phyloP scores from a whole-genome alignment of 805 yeast genomes.

The Starmerella gropengiesseri region DNA sequence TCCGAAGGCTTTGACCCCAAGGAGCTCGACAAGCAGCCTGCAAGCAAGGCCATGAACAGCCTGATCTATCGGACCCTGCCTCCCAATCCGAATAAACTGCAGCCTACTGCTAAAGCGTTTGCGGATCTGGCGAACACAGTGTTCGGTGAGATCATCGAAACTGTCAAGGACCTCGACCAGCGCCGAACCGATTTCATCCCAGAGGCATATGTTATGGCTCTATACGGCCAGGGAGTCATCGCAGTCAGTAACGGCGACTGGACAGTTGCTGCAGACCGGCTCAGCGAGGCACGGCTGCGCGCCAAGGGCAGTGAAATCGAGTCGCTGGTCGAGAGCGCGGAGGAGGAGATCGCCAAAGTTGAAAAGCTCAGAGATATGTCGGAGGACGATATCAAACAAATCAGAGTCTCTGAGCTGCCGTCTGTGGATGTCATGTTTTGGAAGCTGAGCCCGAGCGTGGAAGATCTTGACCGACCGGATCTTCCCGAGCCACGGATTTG shows the following conservation, averaged over 20 bases:
- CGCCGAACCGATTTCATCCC: slow-evolving; percentile 31
- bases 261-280: slow-evolving; percentile 46
- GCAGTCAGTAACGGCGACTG: slow-evolving; percentile 49
- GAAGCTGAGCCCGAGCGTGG: slow-evolving; percentile 18
- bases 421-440: slow-evolving; percentile 22
- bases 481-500: slow-evolving; percentile 13
- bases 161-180: slow-evolving; percentile 16
- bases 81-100: background rate
- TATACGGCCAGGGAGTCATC: slow-evolving; percentile 78
- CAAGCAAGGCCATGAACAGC: background rate
- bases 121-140: slow-evolving; percentile 14
- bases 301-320: slow-evolving; percentile 57
- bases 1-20: background rate
- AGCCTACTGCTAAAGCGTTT: slow-evolving; percentile 15
- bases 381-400: slow-evolving; percentile 6
- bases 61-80: background rate
- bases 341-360: slow-evolving; percentile 51
- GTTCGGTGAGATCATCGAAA: slow-evolving; percentile 19
- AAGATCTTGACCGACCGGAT: slow-evolving; percentile 17
- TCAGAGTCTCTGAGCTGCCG: slow-evolving; percentile 17
- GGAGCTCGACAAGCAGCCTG: slow-evolving; percentile 7
- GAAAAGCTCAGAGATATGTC: slow-evolving; percentile 18
- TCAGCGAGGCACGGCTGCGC: slow-evolving; percentile 59
- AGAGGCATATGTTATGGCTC: slow-evolving; percentile 66
- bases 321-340: slow-evolving; percentile 53